phyloP scores from a whole-genome alignment of 352 stramenopile genomes.

The Thraustochytrium striatum region DNA sequence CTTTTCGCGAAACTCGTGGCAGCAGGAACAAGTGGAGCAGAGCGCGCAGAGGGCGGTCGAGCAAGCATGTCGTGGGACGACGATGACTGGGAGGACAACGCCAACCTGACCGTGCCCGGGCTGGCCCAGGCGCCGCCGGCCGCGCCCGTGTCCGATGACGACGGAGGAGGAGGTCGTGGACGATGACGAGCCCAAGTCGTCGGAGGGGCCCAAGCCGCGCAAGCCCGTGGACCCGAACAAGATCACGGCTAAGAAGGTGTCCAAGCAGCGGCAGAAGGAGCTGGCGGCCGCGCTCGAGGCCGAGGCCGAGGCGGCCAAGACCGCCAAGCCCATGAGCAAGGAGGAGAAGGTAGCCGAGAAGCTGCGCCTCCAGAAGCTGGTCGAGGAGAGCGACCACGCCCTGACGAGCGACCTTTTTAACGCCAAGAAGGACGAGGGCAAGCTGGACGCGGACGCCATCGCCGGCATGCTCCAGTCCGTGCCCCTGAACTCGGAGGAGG shows the following conservation, averaged over 20 bases:
- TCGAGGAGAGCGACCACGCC: slow-evolving; percentile 23
- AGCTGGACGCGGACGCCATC: slow-evolving; percentile 35
- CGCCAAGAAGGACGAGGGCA: slow-evolving; percentile 36
- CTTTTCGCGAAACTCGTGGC: too few species aligned
- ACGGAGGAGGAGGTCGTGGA: slow-evolving; percentile 42
- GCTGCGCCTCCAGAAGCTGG: slow-evolving; percentile 45
- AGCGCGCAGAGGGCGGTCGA: neutral
- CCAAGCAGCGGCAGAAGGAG: slow-evolving; percentile 38
- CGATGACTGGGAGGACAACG: slow-evolving; percentile 36
- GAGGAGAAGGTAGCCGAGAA: slow-evolving; percentile 49
- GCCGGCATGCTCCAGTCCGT: slow-evolving; percentile 10
- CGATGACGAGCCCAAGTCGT: neutral
- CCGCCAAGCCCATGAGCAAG: slow-evolving; percentile 41
- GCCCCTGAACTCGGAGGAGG: neutral
- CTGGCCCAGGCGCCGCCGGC: neutral
- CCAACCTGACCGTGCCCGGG: neutral
- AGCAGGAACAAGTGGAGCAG: too few species aligned
- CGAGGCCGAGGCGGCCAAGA: slow-evolving; percentile 22
- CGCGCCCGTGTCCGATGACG: neutral
- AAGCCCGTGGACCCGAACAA: neutral
- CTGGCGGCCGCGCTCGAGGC: slow-evolving; percentile 13
- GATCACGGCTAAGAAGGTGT: slow-evolving; percentile 25
- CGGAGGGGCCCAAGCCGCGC: neutral
- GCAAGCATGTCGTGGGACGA: slow-evolving; percentile 43
- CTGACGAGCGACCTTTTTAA: slow-evolving; percentile 43